Conservation (phyloP, 2,329 filamentous ascomycete genomes). For the Amauroascus niger region DNA sequence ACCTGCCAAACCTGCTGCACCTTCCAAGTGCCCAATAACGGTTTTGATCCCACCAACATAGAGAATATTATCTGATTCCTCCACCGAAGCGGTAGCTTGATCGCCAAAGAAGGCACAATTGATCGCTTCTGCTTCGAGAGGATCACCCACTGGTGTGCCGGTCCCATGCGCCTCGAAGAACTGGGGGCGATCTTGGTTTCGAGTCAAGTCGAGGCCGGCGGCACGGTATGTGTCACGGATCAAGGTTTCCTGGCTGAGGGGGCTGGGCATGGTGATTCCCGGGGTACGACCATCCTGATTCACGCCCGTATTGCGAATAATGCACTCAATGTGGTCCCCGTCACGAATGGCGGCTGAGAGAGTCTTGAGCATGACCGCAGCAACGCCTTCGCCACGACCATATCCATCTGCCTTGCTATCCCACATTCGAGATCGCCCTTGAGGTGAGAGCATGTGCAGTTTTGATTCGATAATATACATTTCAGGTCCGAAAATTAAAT, state of each 20-base stretch:
- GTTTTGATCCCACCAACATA: conserved; percentile 24
- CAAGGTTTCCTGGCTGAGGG: conserved; percentile 21
- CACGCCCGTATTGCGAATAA: conserved; percentile 23
- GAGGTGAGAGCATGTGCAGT: conserved; percentile 38
- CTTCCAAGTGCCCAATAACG: conserved; percentile 28
- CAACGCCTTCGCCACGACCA: conserved; percentile 43
- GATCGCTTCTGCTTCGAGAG: conserved; percentile 20
- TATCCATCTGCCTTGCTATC: conserved; percentile 38
- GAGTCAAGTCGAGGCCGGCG: conserved; percentile 16
- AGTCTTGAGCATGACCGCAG: conserved; percentile 41
- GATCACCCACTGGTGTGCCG: conserved; percentile 30
- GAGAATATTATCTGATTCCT: neutral
- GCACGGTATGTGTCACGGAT: conserved; percentile 21
- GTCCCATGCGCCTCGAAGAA: conserved; percentile 30
- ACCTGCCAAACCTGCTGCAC: conserved; percentile 21
- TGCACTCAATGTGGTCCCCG: conserved; percentile 33
- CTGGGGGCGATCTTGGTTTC: conserved; percentile 7
- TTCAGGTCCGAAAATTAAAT: conserved; percentile 29
- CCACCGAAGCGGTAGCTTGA: neutral
- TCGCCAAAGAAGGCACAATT: conserved; percentile 17
- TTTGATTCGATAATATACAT: conserved; percentile 17
- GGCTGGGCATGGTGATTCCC: conserved; percentile 34
- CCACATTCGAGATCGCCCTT: conserved; percentile 41
- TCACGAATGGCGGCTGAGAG: conserved; percentile 38
- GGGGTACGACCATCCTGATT: conserved; percentile 30